Conservation (phyloP, 176 grass and related monocot genomes). For the Hordeum vulgare region DNA sequence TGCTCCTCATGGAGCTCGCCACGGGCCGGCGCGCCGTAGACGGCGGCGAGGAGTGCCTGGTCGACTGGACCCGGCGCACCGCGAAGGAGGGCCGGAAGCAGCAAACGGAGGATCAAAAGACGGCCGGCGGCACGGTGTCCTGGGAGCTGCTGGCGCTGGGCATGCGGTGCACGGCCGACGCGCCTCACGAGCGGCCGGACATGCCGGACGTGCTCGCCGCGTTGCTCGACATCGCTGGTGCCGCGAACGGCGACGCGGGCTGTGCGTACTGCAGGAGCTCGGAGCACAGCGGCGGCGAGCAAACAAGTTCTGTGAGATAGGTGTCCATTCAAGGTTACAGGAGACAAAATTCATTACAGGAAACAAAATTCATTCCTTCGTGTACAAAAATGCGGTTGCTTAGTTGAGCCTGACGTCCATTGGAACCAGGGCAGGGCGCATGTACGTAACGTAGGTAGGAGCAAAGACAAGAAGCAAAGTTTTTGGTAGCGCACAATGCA, state of each 20-base stretch:
- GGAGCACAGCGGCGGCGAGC: background rate
- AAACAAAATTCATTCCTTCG: background rate
- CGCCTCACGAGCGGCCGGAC: constrained; percentile 56
- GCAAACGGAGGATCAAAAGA: background rate
- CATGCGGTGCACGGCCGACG: constrained; percentile 56
- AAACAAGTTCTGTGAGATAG: background rate
- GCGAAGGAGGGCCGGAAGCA: constrained; percentile 20
- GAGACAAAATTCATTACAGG: no score
- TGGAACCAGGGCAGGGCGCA: no score
- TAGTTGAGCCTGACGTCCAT: background rate
- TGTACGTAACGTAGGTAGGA: background rate
- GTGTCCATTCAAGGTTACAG: background rate
- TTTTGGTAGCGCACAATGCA: background rate
- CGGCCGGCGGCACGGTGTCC: background rate
- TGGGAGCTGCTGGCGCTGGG: constrained; percentile 45
- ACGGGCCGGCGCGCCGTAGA: constrained; percentile 61
- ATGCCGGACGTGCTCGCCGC: constrained; percentile 40
- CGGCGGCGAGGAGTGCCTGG: constrained; percentile 65
- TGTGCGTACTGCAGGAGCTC: background rate
- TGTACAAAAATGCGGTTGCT: background rate
- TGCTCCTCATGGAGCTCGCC: constrained; percentile 83
- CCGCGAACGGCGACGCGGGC: background rate
- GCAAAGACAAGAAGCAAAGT: background rate
- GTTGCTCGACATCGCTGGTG: constrained; percentile 24
- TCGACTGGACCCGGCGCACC: constrained; percentile 59